These are phyloP conservation scores for Dipteronia sinensis DNA, from an alignment of 345 rosid species.

Conservation along the genomic window DNA sequence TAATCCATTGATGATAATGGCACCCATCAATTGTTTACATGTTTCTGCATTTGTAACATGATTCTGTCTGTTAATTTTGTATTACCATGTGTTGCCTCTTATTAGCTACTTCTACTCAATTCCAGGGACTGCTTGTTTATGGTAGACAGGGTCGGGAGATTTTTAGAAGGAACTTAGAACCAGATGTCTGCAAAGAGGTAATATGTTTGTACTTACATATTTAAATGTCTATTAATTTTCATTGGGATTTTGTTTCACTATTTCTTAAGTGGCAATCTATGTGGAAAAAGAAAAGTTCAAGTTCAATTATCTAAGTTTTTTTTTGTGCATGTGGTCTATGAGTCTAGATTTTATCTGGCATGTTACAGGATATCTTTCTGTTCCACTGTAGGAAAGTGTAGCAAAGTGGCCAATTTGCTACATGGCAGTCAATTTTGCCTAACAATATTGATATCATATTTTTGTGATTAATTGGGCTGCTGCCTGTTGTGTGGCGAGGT, in stretches of 20 bases:
- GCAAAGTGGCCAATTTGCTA: conserved; percentile 1
- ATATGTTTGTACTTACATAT: conserved; percentile 17
- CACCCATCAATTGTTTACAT: neutral
- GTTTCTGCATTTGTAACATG: neutral
- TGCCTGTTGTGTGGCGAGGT: neutral
- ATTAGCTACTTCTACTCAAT: conserved; percentile 24
- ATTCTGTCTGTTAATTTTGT: neutral
- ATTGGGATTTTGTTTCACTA: conserved; percentile 3
- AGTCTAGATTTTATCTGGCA: neutral
- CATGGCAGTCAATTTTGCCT: neutral
- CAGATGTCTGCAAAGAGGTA: conserved; percentile 86
- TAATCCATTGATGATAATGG: neutral
- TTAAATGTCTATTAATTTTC: neutral
- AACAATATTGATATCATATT: conserved; percentile 4
- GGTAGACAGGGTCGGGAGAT: conserved; percentile 89
- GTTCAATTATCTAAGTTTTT: neutral
- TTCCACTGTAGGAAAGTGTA: neutral
- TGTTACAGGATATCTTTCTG: neutral
- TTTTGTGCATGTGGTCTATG: neutral
- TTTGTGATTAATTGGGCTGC: neutral
- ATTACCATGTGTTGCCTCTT: conserved; percentile 18
- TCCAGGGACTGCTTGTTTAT: conserved; percentile 93
- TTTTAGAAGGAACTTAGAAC: conserved; percentile 76
- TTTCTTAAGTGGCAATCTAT: neutral
- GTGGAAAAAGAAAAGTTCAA: neutral